phyloP scores from a whole-genome alignment of 2,329 filamentous ascomycete species.

The Hypoxylon sp. region DNA sequence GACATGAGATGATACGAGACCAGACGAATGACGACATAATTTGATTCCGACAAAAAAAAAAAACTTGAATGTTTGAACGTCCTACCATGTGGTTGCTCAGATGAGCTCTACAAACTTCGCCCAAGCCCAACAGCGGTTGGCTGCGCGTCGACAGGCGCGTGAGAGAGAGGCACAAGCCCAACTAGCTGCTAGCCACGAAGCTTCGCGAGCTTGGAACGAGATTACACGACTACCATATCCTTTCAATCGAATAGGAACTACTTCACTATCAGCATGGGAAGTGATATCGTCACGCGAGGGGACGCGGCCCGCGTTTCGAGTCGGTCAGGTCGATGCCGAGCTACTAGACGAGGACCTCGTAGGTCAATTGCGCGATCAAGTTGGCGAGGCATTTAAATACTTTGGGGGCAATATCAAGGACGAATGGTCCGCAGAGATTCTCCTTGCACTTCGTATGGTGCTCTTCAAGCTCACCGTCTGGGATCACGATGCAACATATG shows the following conservation, averaged over 20 bases:
- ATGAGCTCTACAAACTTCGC: constrained; percentile 76
- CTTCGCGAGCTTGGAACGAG: constrained; percentile 62
- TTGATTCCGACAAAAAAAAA: not conserved
- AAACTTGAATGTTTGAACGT: constrained; percentile 9
- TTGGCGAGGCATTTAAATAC: constrained; percentile 87
- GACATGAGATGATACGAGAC: constrained; percentile 14
- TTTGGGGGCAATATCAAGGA: constrained; percentile 79
- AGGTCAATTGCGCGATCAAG: constrained; percentile 83
- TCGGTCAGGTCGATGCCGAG: constrained; percentile 96
- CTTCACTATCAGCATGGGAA: constrained; percentile 70
- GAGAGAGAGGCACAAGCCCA: constrained; percentile 71
- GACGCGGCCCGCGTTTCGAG: constrained; percentile 85
- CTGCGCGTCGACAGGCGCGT: constrained; percentile 79
- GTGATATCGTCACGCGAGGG: constrained; percentile 76
- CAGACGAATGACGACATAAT: constrained; percentile 22
- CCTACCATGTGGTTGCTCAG: constrained; percentile 34
- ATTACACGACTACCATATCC: constrained; percentile 68
- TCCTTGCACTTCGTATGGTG: constrained; percentile 76
- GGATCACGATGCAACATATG: constrained; percentile 96
- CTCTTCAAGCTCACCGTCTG: constrained; percentile 96
- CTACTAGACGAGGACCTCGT: constrained; percentile 93
- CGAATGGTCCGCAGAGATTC: constrained; percentile 87
- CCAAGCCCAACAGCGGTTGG: constrained; percentile 86
- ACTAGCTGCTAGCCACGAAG: constrained; percentile 59
- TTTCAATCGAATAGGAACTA: constrained; percentile 64